Conservation (phyloP, 495 filamentous ascomycete species). For the Annulohypoxylon bovei region DNA sequence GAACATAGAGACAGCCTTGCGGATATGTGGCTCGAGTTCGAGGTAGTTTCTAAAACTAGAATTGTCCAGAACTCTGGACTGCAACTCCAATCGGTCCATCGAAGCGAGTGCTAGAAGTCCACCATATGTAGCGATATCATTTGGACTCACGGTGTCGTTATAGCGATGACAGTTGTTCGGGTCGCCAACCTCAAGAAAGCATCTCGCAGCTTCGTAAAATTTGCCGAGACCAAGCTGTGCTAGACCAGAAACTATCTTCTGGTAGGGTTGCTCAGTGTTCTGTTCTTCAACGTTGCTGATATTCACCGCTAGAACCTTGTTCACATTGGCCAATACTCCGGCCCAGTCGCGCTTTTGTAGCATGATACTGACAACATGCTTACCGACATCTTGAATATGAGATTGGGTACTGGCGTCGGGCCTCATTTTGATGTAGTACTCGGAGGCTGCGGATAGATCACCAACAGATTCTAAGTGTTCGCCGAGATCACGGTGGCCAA, state of each 20-base stretch:
- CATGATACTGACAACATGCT: slow-evolving; percentile 55
- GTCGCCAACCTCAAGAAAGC: slow-evolving; percentile 71
- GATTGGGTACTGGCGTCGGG: slow-evolving; percentile 57
- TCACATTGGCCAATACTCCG: slow-evolving; percentile 70
- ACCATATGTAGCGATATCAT: slow-evolving; percentile 93
- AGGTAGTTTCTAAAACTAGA: slow-evolving; percentile 83
- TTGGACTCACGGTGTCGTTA: slow-evolving; percentile 78
- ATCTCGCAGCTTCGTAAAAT: slow-evolving; percentile 76
- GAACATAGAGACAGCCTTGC: slow-evolving; percentile 88
- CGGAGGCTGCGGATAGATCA: slow-evolving; percentile 51
- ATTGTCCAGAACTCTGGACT: slow-evolving; percentile 80
- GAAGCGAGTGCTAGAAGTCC: slow-evolving; percentile 89
- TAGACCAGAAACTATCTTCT: slow-evolving; percentile 74
- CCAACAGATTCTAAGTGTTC: slow-evolving; percentile 58
- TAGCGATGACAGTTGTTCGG: slow-evolving; percentile 64
- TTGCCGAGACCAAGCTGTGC: slow-evolving; percentile 71
- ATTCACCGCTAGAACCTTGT: slow-evolving; percentile 68
- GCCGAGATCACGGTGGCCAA: slow-evolving; percentile 60
- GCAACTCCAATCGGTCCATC: slow-evolving; percentile 82
- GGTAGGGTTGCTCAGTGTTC: slow-evolving; percentile 66
- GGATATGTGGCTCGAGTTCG: slow-evolving; percentile 92
- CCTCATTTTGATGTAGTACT: slow-evolving; percentile 57
- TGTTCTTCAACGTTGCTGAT: slow-evolving; percentile 69
- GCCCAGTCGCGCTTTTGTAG: slow-evolving; percentile 58
- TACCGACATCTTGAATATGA: slow-evolving; percentile 56